Evolutionary conservation across 1,284 basidiomycete species (phyloP).

Genomic region (Heterobasidion parviporum): DNA sequence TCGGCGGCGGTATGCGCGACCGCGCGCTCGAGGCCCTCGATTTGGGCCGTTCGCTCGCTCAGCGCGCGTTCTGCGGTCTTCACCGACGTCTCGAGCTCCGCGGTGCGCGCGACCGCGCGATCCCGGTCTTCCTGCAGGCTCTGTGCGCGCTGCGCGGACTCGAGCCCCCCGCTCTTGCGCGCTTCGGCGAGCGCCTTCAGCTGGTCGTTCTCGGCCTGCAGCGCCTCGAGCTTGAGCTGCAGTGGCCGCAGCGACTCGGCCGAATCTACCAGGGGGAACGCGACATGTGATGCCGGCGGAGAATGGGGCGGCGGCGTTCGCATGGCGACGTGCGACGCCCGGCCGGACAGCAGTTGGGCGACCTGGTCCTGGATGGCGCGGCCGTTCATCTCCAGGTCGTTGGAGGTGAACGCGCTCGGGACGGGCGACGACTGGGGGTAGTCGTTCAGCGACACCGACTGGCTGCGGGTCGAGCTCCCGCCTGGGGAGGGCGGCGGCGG

Average conservation of each 20-base stretch:
- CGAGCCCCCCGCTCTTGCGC: constrained; percentile 8
- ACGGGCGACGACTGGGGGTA: constrained; percentile 8
- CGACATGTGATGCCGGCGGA: constrained; percentile 14
- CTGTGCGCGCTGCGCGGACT: constrained; percentile 14
- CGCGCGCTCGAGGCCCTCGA: constrained; percentile 41
- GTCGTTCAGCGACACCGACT: constrained; percentile 27
- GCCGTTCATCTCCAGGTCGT: constrained; percentile 14
- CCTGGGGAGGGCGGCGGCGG: constrained; percentile 65
- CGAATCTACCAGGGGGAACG: constrained; percentile 14
- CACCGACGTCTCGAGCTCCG: constrained; percentile 41
- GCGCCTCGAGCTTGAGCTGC: constrained; percentile 41
- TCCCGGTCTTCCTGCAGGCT: constrained; percentile 39
- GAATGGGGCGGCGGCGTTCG: constrained; percentile 12
- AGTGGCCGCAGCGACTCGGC: constrained; percentile 34
- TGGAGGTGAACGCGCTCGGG: background rate
- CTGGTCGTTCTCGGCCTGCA: constrained; percentile 50
- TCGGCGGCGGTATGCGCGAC: constrained; percentile 33
- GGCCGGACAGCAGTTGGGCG: constrained; percentile 30
- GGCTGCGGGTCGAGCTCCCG: constrained; percentile 16
- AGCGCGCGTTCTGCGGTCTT: constrained; percentile 36
- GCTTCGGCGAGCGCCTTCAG: constrained; percentile 15
- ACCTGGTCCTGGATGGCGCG: constrained; percentile 45
- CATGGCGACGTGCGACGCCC: constrained; percentile 12
- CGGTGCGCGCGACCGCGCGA: constrained; percentile 28
- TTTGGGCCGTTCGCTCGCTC: constrained; percentile 42